phyloP scores from a whole-genome alignment of 176 grass and related monocot genomes.

The Triticum turgidum region DNA sequence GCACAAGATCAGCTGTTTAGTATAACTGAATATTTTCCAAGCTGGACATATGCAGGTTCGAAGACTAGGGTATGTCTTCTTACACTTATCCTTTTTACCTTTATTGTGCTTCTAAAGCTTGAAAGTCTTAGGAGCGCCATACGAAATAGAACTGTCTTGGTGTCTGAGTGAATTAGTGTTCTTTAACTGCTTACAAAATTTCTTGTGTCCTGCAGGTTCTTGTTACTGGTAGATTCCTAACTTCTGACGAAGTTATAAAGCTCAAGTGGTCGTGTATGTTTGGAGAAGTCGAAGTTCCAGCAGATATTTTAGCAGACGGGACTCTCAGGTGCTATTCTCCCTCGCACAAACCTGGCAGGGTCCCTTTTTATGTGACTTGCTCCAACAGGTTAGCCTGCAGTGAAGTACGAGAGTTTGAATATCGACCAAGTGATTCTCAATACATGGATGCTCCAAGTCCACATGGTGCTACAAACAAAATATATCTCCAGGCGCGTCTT shows the following conservation, averaged over 20 bases:
- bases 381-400: constrained; percentile 89
- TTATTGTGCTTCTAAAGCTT: neutral
- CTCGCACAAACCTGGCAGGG: constrained; percentile 60
- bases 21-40: constrained; percentile 81
- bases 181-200: constrained; percentile 17
- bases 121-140: constrained; percentile 2
- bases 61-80: constrained; percentile 62
- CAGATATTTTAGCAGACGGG: constrained; percentile 53
- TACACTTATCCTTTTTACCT: neutral
- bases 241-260: constrained; percentile 37
- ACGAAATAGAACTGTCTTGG: neutral
- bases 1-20: constrained; percentile 85
- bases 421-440: constrained; percentile 49
- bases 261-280: constrained; percentile 98
- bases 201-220: constrained; percentile 66
- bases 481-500: constrained; percentile 64
- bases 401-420: constrained; percentile 94
- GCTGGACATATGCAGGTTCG: constrained; percentile 61
- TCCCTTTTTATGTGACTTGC: constrained; percentile 92
- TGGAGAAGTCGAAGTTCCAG: constrained; percentile 88
- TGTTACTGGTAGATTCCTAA: constrained; percentile 71
- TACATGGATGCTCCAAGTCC: constrained; percentile 62
- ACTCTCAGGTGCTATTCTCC: constrained; percentile 68
- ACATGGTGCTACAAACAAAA: constrained; percentile 48
- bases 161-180: constrained; percentile 5